A percentile compares a stretch with the other conserved stretches of the same genome.
phyloP scores from a whole-genome alignment of 345 rosid species.

The Camelina neglecta region DNA sequence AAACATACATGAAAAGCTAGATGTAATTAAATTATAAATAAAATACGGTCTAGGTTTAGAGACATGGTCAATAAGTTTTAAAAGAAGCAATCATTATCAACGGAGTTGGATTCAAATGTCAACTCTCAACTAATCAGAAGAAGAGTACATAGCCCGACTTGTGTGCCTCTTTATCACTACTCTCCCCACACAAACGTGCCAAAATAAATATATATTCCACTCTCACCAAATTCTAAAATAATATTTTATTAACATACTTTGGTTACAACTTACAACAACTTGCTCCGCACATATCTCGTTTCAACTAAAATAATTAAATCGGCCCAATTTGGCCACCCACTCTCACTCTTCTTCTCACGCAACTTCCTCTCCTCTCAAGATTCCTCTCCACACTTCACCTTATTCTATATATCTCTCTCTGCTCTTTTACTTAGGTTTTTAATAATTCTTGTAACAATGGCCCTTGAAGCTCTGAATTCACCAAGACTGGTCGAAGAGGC shows the following conservation, averaged over 20 bases:
- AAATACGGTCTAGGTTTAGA: not conserved
- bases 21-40: not conserved
- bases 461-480: slow-evolving; percentile 55
- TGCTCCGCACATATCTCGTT: slow-evolving; percentile 29
- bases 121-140: slow-evolving; percentile 1
- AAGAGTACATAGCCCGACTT: slow-evolving; percentile 12
- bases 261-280: slow-evolving; percentile 38
- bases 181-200: slow-evolving; percentile 30
- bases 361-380: slow-evolving; percentile 49
- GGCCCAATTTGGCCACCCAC: slow-evolving; percentile 39
- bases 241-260: slow-evolving; percentile 19
- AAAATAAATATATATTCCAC: slow-evolving; percentile 15
- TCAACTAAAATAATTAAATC: not conserved
- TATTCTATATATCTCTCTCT: slow-evolving; percentile 8
- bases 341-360: slow-evolving; percentile 42
- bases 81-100: not conserved
- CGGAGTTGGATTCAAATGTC: slow-evolving; percentile 23
- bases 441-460: slow-evolving; percentile 29
- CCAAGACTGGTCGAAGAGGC: slow-evolving; percentile 37
- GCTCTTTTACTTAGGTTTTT: not conserved
- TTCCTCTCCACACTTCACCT: slow-evolving; percentile 2
- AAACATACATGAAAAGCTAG: not conserved
- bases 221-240: slow-evolving; percentile 2
- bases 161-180: slow-evolving; percentile 18
- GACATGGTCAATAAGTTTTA: not conserved